Evolutionary conservation across 495 filamentous ascomycete genomes (phyloP).

Genomic region (Hypoxylon lienhwacheense): DNA sequence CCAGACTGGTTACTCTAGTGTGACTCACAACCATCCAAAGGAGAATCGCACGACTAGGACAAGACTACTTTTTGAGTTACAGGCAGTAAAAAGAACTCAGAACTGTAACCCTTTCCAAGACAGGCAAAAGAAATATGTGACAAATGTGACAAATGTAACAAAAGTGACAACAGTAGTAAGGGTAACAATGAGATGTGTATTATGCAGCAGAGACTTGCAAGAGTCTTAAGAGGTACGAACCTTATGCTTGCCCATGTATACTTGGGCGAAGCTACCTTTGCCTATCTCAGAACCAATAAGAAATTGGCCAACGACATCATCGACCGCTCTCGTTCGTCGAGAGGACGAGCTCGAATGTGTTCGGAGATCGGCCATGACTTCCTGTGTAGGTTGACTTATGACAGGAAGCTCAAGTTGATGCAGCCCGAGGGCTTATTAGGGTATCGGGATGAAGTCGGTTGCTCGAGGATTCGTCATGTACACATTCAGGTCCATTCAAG

Average conservation of each 20-base stretch:
- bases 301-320: slow-evolving; percentile 75
- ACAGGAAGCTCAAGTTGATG: slow-evolving; percentile 45
- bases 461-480: slow-evolving; percentile 52
- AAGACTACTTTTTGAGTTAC: not conserved
- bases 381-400: slow-evolving; percentile 48
- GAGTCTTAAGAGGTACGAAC: slow-evolving; percentile 55
- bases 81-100: not conserved
- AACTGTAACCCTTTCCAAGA: not conserved
- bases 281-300: slow-evolving; percentile 82
- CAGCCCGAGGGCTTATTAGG: slow-evolving; percentile 53
- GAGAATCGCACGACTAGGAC: slow-evolving; percentile 3
- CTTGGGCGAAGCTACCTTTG: slow-evolving; percentile 92
- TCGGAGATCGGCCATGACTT: slow-evolving; percentile 51
- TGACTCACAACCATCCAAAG: slow-evolving; percentile 7
- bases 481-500: slow-evolving; percentile 37
- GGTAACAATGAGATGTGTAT: no score
- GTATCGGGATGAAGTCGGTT: slow-evolving; percentile 45
- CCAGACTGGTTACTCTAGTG: slow-evolving; percentile 15
- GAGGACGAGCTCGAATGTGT: slow-evolving; percentile 38
- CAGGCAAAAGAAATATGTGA: slow-evolving; percentile 11
- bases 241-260: slow-evolving; percentile 82
- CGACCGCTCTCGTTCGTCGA: slow-evolving; percentile 47
- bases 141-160: no score
- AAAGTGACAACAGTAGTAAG: no score
- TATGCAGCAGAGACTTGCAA: not conserved